Conservation (phyloP, 2,329 filamentous ascomycete species). For the Fusarium begoniae region DNA sequence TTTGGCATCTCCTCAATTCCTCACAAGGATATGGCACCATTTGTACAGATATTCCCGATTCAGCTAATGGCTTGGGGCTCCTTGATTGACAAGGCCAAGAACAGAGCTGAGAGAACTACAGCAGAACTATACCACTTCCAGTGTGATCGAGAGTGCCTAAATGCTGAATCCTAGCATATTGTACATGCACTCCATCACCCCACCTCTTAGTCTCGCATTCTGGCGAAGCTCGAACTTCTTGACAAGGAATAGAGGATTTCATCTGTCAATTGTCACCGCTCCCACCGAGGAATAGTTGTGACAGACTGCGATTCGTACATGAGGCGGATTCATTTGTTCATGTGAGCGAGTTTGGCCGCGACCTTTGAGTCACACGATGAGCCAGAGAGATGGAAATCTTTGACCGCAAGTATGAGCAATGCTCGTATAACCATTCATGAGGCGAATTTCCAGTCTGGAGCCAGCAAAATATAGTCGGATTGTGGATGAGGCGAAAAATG, state of each 20-base stretch:
- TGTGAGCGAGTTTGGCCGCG: conserved; percentile 33
- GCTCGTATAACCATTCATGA: conserved; percentile 26
- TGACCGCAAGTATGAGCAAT: conserved; percentile 38
- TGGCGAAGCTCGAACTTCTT: conserved; percentile 17
- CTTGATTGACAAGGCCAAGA: conserved; percentile 10
- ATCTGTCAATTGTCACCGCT: conserved; percentile 26
- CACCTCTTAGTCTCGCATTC: conserved; percentile 12
- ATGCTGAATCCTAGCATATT: conserved; percentile 36
- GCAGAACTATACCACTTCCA: conserved; percentile 26
- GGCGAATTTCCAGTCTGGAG: conserved; percentile 26
- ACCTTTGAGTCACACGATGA: conserved; percentile 36
- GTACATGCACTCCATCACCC: conserved; percentile 30
- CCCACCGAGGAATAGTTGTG: conserved; percentile 1
- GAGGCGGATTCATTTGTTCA: conserved; percentile 29
- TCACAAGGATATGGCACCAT: conserved; percentile 23
- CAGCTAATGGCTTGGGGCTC: conserved; percentile 23
- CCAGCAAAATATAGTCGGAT: conserved; percentile 12
- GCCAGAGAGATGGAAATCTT: conserved; percentile 24
- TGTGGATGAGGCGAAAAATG: conserved; percentile 31
- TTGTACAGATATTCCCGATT: conserved; percentile 28
- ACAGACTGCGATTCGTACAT: conserved; percentile 25
- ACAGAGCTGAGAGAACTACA: conserved; percentile 26
- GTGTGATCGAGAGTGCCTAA: conserved; percentile 40
- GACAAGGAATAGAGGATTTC: conserved; percentile 23
- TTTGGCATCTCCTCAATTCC: conserved; percentile 26